Evolutionary conservation across 345 rosid species (phyloP), one percentile per base, ranked within the genome.

Genomic region (Moricandia moricandioides): DNA sequence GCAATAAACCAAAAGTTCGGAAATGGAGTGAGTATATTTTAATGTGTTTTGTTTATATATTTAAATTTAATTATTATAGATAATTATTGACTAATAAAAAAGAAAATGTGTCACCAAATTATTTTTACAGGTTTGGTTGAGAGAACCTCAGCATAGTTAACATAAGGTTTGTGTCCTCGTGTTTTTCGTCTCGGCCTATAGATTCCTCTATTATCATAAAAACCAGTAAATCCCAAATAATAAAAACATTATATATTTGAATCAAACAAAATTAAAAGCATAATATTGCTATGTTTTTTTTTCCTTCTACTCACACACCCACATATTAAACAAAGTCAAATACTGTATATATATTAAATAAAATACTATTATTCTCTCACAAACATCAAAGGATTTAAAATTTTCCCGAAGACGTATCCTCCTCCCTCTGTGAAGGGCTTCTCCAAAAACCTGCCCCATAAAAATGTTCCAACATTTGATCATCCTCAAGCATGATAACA

Each of bases 401-500:
- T 24, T 54, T 54, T 64, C 24, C 64, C 1, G 63, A 24, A 64
- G 77, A 67, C 40, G 61, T 57, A 59, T 74, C 85, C 24, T 21
- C 24, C 24, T 21, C 24, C 45, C 68, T 78, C 58, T 86, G 83
- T 1, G 89, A 86, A 10, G 85, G 84, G 63, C 89, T 86, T 71
- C 87, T 80, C 87, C 89, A 84, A 62, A 86, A 86, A 11, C 87
- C 89, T 12, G 85, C 67, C 13, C 82, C 80, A 26, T 78, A 77
- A 26, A 86, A 86, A 6, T 67, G 84, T 7, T 86, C 85, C 87
- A 83, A 79, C 85, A 82, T 86, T 37, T 21, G 24, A 21, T 86
- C 89, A n/a, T 84, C 79, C 57, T 86, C 87, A 63, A 86, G 72
- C 77, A 7, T 61, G 18, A 76, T 55, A 77, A 80, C 65, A 35